These are phyloP conservation scores for Coemansia sp. DNA, from an alignment of 192 early-diverging fungal genomes.

Conservation along the genomic window DNA sequence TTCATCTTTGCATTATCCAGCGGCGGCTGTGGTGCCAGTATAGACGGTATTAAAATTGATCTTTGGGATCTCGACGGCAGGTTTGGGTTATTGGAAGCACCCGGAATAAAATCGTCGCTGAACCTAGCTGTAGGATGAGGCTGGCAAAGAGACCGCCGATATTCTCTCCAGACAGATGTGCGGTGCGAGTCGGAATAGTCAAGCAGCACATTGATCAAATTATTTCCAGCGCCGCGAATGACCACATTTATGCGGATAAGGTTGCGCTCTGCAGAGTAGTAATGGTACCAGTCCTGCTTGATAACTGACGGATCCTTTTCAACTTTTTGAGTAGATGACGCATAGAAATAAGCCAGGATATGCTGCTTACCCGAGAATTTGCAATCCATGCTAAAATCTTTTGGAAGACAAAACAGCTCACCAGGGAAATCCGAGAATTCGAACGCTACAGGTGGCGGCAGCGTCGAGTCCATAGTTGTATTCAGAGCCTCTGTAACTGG, in stretches of 20 bases:
- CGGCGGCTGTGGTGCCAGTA: background rate
- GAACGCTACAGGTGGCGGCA: conserved; percentile 43
- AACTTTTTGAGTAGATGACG: conserved; percentile 7
- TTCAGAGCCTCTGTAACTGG: background rate
- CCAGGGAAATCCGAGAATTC: conserved; percentile 57
- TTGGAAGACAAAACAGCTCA: conserved; percentile 55
- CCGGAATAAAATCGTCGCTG: conserved; percentile 27
- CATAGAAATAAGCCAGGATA: conserved; percentile 17
- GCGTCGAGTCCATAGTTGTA: background rate
- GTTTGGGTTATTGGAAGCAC: background rate
- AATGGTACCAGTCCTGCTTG: conserved; percentile 18
- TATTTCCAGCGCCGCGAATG: conserved; percentile 2
- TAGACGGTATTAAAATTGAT: background rate
- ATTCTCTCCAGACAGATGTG: conserved; percentile 30
- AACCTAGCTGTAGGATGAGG: conserved; percentile 20
- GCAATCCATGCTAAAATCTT: conserved; percentile 52
- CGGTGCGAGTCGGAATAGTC: conserved; percentile 6
- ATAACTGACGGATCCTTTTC: conserved; percentile 13
- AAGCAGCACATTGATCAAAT: conserved; percentile 10
- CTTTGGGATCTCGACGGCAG: background rate
- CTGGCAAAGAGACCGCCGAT: conserved; percentile 15
- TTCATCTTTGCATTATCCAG: background rate
- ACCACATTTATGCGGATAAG: conserved; percentile 23
- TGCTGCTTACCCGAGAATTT: conserved; percentile 16
- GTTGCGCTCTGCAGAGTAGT: conserved; percentile 11